These are phyloP conservation scores for Stramenopiles sp. DNA, from an alignment of 352 stramenopile genomes.

Conservation along the genomic window DNA sequence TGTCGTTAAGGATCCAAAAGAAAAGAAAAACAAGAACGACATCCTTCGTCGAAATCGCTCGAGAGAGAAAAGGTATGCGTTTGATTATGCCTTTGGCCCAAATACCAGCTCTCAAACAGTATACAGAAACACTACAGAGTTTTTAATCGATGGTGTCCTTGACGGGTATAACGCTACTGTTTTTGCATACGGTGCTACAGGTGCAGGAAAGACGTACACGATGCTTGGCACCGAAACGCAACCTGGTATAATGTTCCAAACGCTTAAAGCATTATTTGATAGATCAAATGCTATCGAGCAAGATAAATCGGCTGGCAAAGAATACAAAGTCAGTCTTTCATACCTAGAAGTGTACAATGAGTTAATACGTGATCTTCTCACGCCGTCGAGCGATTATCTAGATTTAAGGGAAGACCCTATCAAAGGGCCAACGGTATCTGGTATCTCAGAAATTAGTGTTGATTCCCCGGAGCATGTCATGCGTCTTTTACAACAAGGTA, in stretches of 20 bases:
- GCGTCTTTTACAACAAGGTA: conserved; percentile 29
- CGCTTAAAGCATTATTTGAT: conserved; percentile 55
- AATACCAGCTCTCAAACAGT: conserved; percentile 36
- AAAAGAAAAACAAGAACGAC: conserved; percentile 28
- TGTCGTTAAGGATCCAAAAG: conserved; percentile 42
- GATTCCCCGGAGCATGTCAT: conserved; percentile 26
- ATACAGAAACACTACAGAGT: conserved; percentile 60
- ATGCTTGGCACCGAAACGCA: conserved; percentile 58
- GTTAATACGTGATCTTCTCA: conserved; percentile 66
- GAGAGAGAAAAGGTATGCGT: conserved; percentile 57
- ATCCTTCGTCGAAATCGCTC: conserved; percentile 32
- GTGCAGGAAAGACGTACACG: conserved; percentile 63
- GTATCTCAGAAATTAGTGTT: conserved; percentile 17
- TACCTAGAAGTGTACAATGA: conserved; percentile 64
- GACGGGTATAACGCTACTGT: conserved; percentile 69
- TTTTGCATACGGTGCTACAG: conserved; percentile 66
- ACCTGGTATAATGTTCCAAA: conserved; percentile 62
- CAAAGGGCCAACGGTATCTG: conserved; percentile 21
- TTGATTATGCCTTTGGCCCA: conserved; percentile 54
- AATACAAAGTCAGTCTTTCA: conserved; percentile 21
- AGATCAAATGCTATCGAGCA: conserved; percentile 41
- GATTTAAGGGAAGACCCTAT: conserved; percentile 21
- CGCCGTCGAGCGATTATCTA: conserved; percentile 12
- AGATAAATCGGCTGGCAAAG: background rate
- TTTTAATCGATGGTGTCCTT: conserved; percentile 53